Evolutionary conservation across 2,329 filamentous ascomycete species (phyloP).

Genomic region (Scedosporium boydii): DNA sequence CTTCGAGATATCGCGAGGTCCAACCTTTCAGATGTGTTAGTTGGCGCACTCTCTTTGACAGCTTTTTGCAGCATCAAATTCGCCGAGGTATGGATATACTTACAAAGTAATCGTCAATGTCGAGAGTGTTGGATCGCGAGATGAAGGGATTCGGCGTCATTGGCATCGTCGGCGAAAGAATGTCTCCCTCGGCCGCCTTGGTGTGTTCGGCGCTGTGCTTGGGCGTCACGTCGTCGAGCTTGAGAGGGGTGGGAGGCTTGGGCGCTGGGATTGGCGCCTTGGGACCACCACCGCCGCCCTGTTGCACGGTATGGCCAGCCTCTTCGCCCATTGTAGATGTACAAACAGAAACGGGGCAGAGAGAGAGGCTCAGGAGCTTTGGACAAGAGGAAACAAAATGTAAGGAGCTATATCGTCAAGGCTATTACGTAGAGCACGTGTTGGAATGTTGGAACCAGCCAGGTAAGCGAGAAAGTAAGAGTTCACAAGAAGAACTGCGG

Average conservation of each 20-base stretch:
- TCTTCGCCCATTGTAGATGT: background rate
- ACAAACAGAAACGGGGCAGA: background rate
- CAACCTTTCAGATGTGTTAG: slow-evolving; percentile 16
- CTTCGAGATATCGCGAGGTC: slow-evolving; percentile 59
- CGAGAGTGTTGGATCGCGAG: background rate
- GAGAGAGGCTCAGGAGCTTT: background rate
- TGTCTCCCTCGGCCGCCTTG: background rate
- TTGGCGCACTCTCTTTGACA: background rate
- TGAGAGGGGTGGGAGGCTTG: background rate
- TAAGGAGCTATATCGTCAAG: background rate
- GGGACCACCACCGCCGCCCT: background rate
- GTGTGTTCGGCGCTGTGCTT: slow-evolving; percentile 2
- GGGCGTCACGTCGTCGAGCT: background rate
- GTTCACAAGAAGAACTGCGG: background rate
- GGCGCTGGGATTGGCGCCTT: background rate
- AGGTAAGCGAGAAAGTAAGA: background rate
- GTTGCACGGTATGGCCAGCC: background rate
- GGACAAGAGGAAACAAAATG: background rate
- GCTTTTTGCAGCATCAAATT: background rate
- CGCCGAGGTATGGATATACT: background rate
- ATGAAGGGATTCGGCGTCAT: slow-evolving; percentile 3
- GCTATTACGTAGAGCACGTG: background rate
- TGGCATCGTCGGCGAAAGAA: background rate
- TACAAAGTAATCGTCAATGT: slow-evolving; percentile 14
- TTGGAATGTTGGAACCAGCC: background rate